Base-by-base conservation (phyloP, 2,329 filamentous ascomycete genomes). In the Aphanocladium album region DNA sequence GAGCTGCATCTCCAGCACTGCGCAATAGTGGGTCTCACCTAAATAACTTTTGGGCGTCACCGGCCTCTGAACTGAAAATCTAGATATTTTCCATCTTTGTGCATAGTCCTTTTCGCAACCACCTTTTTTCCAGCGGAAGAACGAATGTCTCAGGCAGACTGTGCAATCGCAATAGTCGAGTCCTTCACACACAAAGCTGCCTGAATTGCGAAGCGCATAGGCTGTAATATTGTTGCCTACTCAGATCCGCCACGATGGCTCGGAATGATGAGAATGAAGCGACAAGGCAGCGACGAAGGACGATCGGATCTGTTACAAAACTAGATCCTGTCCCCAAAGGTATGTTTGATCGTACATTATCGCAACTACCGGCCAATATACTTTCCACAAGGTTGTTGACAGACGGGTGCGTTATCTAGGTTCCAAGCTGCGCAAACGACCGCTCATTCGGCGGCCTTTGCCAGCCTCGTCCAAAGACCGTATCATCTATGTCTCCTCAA, bases 401-500 rank as follows among this genome's bases (percentile, higher is more conserved):
- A 47, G 55, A 47, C 7, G 35, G 4, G 5, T 55, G 58, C 3
- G 16, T 19, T 8, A 23, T 25, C 63, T 39, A 84, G 82, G 80
- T 64, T 71, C 75, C 60, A 80, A 73, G 54, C 67, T 85, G 63
- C 77, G 77, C 56, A 82, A 82, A 67, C 78, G 80, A 9, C 79
- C 81, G 5, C 71, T 80, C 46, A 69, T 71, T 64, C 70, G 76
- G 63, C 73, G 68, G 7, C 76, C 77, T 57, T 68, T 72, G 12
- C 75, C 77, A n/a, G 69, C 72, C 16, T 77, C 79, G 21, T 76
- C 77, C 52, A 78, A 76, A 55, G 69, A 74, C 8, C 74, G 72
- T 50, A 70, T 83, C 62, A 78, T 92, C 71, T 90, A 91, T 75
- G 78, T 92, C 61, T 85, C 84, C 41, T 74, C 82, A 45, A 78